Evolutionary conservation across 169 alveolate species (phyloP).

Genomic region (Blepharisma undulans): DNA sequence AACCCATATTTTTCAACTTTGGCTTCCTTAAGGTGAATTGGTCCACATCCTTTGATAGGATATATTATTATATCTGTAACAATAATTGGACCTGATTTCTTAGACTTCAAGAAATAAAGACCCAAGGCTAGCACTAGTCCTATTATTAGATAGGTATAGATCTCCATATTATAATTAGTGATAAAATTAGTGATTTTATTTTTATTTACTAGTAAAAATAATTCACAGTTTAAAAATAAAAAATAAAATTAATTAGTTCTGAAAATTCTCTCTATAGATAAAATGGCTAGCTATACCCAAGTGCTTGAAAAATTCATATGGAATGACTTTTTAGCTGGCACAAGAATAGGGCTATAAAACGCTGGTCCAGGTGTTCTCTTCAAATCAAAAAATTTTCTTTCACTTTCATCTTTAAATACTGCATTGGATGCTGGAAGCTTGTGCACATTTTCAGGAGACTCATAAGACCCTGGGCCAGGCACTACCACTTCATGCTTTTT

Average conservation of each 20-base stretch:
- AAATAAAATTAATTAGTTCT: no score
- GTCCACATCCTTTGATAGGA: constrained; percentile 16
- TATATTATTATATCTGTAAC: background rate
- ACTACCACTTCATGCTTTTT: background rate
- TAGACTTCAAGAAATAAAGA: background rate
- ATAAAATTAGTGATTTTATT: no score
- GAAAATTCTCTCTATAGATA: no score
- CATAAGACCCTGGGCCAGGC: constrained; percentile 29
- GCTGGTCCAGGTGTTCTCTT: constrained; percentile 42
- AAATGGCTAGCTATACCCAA: constrained; percentile 41
- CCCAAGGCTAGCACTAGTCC: background rate
- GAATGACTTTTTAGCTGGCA: constrained; percentile 7
- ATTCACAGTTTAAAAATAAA: no score
- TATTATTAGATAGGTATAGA: background rate
- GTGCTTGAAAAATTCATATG: background rate
- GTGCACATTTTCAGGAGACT: background rate
- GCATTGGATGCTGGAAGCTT: background rate
- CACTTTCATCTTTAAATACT: constrained; percentile 34
- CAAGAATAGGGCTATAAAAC: constrained; percentile 23
- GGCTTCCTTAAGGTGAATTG: background rate
- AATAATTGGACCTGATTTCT: background rate
- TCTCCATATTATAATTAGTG: background rate
- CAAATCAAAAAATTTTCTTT: background rate
- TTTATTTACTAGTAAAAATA: no score
- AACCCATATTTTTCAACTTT: background rate